phyloP scores from a whole-genome alignment of 306 rosid genomes.

The Aeschynomene evenia region DNA sequence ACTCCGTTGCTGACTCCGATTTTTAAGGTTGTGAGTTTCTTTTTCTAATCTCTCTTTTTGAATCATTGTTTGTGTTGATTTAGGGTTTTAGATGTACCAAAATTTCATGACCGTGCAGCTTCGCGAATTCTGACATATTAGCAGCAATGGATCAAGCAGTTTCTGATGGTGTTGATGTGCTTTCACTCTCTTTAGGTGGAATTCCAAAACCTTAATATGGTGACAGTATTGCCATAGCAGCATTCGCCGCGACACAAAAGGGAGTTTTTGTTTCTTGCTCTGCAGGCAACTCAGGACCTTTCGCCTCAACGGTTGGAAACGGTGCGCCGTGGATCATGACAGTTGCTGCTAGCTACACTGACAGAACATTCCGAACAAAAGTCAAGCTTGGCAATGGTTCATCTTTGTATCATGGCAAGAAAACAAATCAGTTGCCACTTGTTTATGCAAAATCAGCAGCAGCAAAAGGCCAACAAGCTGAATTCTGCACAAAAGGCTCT shows the following conservation, averaged over 20 bases:
- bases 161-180: conserved; percentile 65
- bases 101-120: conserved; percentile 70
- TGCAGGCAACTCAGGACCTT: conserved; percentile 80
- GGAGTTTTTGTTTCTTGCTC: conserved; percentile 72
- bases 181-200: conserved; percentile 75
- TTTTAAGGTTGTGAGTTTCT: no score
- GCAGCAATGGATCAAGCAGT: conserved; percentile 72
- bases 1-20: no score
- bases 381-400: conserved; percentile 70
- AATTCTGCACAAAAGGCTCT: conserved; percentile 42
- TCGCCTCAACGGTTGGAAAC: conserved; percentile 46
- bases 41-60: no score
- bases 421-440: conserved; percentile 45
- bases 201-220: conserved; percentile 39
- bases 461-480: conserved; percentile 33
- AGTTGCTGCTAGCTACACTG: conserved; percentile 76
- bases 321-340: conserved; percentile 81
- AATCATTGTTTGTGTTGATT: no score
- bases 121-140: conserved; percentile 57
- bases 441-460: conserved; percentile 58
- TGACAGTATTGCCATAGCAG: conserved; percentile 61
- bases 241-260: conserved; percentile 55
- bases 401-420: conserved; percentile 51
- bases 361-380: conserved; percentile 53
- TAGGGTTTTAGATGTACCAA: no score